Percentiles rank a stretch among this genome's conserved stretches.
Conservation (phyloP, 306 rosid genomes). For the Psophocarpus tetragonolobus region DNA sequence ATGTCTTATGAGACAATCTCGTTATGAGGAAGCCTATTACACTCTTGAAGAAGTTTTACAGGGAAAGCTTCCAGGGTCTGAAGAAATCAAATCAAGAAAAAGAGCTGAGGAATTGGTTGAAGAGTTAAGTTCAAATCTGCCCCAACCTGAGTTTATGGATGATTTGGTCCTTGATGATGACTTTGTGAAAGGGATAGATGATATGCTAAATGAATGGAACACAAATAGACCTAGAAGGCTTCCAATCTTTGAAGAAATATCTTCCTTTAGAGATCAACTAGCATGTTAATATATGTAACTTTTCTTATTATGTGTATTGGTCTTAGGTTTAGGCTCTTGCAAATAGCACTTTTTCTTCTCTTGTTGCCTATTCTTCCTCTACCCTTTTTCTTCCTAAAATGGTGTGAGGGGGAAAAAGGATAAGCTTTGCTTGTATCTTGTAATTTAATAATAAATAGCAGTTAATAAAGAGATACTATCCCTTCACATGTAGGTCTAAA, state of each 20-base stretch:
- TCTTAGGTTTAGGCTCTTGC: conserved; percentile 6
- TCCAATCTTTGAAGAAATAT: conserved; percentile 89
- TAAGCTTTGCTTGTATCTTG: conserved; percentile 22
- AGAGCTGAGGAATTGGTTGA: conserved; percentile 58
- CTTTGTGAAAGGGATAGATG: conserved; percentile 68
- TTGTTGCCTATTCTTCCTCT: background rate
- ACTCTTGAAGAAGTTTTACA: conserved; percentile 54
- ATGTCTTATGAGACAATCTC: conserved; percentile 67
- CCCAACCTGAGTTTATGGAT: conserved; percentile 16
- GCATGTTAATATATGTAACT: conserved; percentile 70
- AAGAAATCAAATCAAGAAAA: conserved; percentile 51
- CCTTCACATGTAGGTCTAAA: too few relatives aligned
- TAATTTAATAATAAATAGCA: conserved; percentile 4
- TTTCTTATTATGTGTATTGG: conserved; percentile 7
- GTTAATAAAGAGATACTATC: too few relatives aligned
- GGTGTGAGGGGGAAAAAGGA: conserved; percentile 18
- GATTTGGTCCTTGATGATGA: conserved; percentile 56
- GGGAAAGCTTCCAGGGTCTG: conserved; percentile 52
- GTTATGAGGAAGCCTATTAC: conserved; percentile 53
- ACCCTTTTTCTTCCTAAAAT: conserved; percentile 34
- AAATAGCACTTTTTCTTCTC: conserved; percentile 3
- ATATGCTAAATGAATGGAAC: conserved; percentile 53
- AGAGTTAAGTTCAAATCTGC: conserved; percentile 40
- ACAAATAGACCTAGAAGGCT: conserved; percentile 72
- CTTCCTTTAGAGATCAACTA: conserved; percentile 73